Percentiles rank a stretch among this genome's conserved stretches.
These are phyloP conservation scores for Mercurialis annua DNA, from an alignment of 345 rosid species.

Conservation along the genomic window DNA sequence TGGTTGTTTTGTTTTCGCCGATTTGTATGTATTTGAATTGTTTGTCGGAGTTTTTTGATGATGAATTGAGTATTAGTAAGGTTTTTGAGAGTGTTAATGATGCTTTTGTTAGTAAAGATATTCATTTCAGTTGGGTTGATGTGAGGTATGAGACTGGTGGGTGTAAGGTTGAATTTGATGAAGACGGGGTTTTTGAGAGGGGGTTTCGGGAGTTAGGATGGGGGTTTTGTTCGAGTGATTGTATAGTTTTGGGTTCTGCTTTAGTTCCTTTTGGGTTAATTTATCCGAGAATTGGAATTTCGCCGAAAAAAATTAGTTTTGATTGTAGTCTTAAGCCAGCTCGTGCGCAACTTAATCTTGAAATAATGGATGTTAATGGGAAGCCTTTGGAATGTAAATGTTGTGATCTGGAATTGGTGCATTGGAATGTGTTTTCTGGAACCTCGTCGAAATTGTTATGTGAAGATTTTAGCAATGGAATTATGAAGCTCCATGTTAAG, in stretches of 20 bases:
- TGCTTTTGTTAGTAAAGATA: constrained; percentile 56
- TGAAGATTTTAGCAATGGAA: constrained; percentile 38
- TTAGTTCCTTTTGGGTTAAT: constrained; percentile 76
- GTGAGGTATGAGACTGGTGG: constrained; percentile 39
- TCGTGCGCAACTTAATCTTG: constrained; percentile 51
- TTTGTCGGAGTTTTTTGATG: constrained; percentile 48
- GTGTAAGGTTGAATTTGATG: constrained; percentile 15
- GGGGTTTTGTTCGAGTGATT: constrained; percentile 81
- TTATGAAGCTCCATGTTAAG: constrained; percentile 41
- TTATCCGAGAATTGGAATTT: constrained; percentile 62
- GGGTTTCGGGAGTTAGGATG: constrained; percentile 69
- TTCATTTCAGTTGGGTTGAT: constrained; percentile 82
- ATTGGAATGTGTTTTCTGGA: constrained; percentile 24
- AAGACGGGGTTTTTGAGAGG: constrained; percentile 37
- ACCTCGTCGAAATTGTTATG: constrained; percentile 14
- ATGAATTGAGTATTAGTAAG: constrained; percentile 36
- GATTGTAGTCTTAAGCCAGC: constrained; percentile 17
- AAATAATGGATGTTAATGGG: constrained; percentile 62
- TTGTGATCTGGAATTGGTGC: constrained; percentile 55
- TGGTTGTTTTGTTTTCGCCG: constrained; percentile 76
- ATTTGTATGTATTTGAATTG: constrained; percentile 31
- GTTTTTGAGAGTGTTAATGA: constrained; percentile 53
- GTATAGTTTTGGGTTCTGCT: constrained; percentile 53
- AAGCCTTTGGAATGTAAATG: constrained; percentile 78
- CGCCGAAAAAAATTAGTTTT: constrained; percentile 21